Base-by-base conservation (phyloP, 306 rosid species). In the Casuarina cunninghamiana region DNA sequence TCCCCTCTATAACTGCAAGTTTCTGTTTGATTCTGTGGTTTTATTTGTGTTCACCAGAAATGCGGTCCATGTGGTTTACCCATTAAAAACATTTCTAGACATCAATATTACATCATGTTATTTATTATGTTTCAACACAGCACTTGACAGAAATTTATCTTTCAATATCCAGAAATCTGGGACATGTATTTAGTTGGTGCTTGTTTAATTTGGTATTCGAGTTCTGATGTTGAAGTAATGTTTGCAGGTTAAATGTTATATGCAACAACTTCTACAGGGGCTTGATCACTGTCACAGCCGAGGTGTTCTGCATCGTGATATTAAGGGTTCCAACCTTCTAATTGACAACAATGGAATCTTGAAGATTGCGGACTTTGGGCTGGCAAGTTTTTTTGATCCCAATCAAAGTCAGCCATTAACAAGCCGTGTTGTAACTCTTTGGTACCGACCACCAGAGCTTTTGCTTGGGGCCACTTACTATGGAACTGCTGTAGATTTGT, bases 371-470 rank as follows among this genome's bases (percentile, higher is more conserved):
- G 98, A 93, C 81, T 93, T 89, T 87, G 98, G 98, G 79, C 87
- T 93, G 77, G 98, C 98, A 43, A 93, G 98, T 84, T 78, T 89
- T 78, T 93, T 85, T 63, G 93, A 93, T 75, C 91, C 94, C 83
- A 84, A 77, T 77, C 93, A 89, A 86, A 84, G 44, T 76, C 98
- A 89, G 71, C 97, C 98, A 54, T 70, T 93, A 46, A 93, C 98
- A 49, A 93, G 98, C 75, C 94, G 98, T 76, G 98, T 93, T 79
- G 98, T 93, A 75, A 93, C 98, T 48, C 97, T 93, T 67, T 93
- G 98, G 98, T 93, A 93, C 58, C 87, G 98, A 44, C 98, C 98
- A 0, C 98, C 97, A 0, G 98, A 93, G 88, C 96, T 93, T 77
- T 91, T 93, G 81, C 98, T 93, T 57, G 98, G 98, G 73, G 98